Conservation (phyloP, 805 yeast genomes). For the Millerago galiae region DNA sequence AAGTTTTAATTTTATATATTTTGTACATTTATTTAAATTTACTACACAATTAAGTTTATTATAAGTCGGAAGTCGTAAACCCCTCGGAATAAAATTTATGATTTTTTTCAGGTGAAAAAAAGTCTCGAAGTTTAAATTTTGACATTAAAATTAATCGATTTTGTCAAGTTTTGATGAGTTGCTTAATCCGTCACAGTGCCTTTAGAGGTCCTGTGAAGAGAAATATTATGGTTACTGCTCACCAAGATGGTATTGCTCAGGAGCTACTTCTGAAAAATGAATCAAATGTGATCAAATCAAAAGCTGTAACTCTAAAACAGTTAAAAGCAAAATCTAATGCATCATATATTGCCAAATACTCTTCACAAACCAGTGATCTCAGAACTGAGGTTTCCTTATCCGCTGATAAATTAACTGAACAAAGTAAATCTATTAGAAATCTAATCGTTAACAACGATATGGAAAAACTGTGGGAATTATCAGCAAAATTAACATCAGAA, state of each 20-base stretch:
- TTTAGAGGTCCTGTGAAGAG: not conserved
- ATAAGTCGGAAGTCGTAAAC: not conserved
- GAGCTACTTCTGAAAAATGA: not conserved
- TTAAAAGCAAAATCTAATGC: not conserved
- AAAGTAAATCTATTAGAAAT: constrained; percentile 2
- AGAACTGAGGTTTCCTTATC: not conserved
- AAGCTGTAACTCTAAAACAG: not conserved
- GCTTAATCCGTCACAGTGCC: not conserved
- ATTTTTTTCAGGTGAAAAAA: constrained; percentile 1
- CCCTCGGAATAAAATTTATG: not conserved
- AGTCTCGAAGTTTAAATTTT: not conserved
- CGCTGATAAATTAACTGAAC: not conserved
- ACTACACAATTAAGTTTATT: not conserved
- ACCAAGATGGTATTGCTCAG: not conserved
- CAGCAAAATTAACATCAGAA: not conserved
- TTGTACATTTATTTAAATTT: constrained; percentile 1
- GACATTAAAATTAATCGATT: not conserved
- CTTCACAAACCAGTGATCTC: not conserved
- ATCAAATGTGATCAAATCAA: not conserved
- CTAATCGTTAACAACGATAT: not conserved
- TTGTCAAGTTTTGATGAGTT: not conserved
- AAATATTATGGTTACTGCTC: not conserved
- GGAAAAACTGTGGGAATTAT: constrained; percentile 1
- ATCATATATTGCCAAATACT: not conserved
- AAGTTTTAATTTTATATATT: constrained; percentile 34